Base-by-base conservation (phyloP, 164 flowering plant species). In the Cinnamomum chago region DNA sequence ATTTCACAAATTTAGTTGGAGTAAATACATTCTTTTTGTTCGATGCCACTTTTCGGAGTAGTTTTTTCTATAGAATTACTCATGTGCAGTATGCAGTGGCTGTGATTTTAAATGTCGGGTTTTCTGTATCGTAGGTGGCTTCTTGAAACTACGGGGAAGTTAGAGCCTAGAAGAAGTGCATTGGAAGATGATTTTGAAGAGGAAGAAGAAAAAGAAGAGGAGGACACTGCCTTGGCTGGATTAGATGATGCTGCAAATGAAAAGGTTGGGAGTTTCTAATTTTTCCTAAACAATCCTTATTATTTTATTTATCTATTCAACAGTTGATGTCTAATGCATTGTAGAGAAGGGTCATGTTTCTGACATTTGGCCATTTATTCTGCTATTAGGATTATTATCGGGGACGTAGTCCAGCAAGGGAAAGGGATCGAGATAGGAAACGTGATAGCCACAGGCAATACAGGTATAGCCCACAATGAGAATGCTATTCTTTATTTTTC, bases 121-220 rank as follows among this genome's bases (percentile, higher is more conserved):
- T 47, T 74, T 23, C 35, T 7, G 47, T 75, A 20, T 66, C 27
- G 72, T 83, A 95, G 98, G 81, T 90, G 90, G 97, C 90, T 86
- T 73, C 92, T 96, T 77, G 99, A 96, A 80, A 70, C 91, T 6
- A 22, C 78, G 75, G 95, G 93, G 68, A 65, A 87, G 50, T 73
- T 96, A 78, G 95, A 90, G 67, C 95, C 86, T 18, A 88, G 98
- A 76, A 91, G 89, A 89, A 96, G 99, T 85, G 98, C 94, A n/a
- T 78, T 96, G 79, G 99, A 96, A 80, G 99, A 96, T 84, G 99
- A 96, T 80, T 96, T 91, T 82, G 99, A 96, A 79, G 99, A 92
- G 84, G 98, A 96, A 73, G 98, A 95, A 81, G 98, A 94, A 71
- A 90, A 91, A 71, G 98, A 93, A 71, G 98, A 94, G 69, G 92